Evolutionary conservation across 176 grass and related monocot species (phyloP), one percentile per base, ranked within the genome.

Genomic region (Carex kokanica): DNA sequence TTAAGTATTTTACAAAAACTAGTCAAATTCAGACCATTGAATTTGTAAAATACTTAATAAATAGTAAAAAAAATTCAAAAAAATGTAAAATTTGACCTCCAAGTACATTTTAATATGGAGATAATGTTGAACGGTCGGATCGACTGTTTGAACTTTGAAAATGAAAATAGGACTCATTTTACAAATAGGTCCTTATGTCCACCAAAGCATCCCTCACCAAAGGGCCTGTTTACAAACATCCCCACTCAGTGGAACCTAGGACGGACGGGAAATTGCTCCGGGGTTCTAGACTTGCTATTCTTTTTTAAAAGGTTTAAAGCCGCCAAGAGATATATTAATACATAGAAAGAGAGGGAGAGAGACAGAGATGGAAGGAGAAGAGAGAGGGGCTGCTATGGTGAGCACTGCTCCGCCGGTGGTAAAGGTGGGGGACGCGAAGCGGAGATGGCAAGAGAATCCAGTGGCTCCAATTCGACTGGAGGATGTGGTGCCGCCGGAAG

Each of bases 391-490:
- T 78, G n/a, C 53, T 13, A 21, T 16, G 23, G 2, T 49, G 11
- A 82, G 6, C 36, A 45, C 59, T 20, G 59, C 79, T 24, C 79
- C 59, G 27, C 21, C 61, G 10, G 79, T 82, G 20, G 79, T 82
- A 21, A 82, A 64, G 61, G 18, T 82, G 38, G 79, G 60, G 11
- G 21, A 82, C 21, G 36, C 79, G 18, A 82, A 82, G 60, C 59
- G 61, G 6, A 82, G 60, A 47, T 82, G 79, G 79, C 18, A 53
- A 52, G 40, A 82, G 36, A 82, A 82, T 16, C 79, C 79, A 49
- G 58, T 82, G 61, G 21, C 79, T 21, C 79, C 79, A 3, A 82
- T 82, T 34, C 79, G 79, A 64, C 60, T 65, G 17, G 79, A 64
- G 61, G 79, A 82, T 29, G 79, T 66, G 29, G 58, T 65, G 5